Percentiles rank a stretch among this genome's conserved stretches.
phyloP scores from a whole-genome alignment of 257 asterid species.

The Phtheirospermum japonicum region DNA sequence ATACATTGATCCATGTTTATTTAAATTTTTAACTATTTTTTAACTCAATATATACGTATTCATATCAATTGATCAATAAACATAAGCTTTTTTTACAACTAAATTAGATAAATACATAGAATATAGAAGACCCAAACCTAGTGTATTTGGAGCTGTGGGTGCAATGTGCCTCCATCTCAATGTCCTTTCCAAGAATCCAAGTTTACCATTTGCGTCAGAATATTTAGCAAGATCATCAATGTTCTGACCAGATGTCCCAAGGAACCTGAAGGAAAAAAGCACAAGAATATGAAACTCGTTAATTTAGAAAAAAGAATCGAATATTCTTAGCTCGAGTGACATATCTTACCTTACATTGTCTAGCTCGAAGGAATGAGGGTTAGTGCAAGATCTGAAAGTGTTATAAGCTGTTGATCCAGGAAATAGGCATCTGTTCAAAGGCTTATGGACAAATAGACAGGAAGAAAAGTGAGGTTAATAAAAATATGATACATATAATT shows the following conservation, averaged over 20 bases:
- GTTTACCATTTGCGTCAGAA: conserved; percentile 62
- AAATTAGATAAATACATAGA: no score
- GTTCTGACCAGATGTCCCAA: conserved; percentile 96
- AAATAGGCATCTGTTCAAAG: conserved; percentile 84
- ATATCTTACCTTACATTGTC: conserved; percentile 71
- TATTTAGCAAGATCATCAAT: conserved; percentile 85
- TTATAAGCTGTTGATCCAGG: conserved; percentile 85
- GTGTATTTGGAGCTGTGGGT: conserved; percentile 96
- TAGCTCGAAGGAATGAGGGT: conserved; percentile 89
- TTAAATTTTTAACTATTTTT: no score
- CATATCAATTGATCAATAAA: no score
- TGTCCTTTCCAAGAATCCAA: conserved; percentile 87
- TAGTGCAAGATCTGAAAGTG: conserved; percentile 95
- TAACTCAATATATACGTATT: no score
- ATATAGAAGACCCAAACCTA: conserved; percentile 44
- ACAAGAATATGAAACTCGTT: conserved; percentile 12
- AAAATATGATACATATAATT: neutral
- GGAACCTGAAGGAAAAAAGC: conserved; percentile 53
- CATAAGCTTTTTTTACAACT: no score
- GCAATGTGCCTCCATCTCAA: conserved; percentile 96
- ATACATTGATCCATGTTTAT: no score
- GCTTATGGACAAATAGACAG: conserved; percentile 38
- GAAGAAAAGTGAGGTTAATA: conserved; percentile 19
- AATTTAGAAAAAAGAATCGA: no score
- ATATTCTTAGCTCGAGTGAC: neutral